Evolutionary conservation across 345 rosid species (phyloP), one percentile per base, ranked within the genome.

Genomic region (Lepidium didymum): DNA sequence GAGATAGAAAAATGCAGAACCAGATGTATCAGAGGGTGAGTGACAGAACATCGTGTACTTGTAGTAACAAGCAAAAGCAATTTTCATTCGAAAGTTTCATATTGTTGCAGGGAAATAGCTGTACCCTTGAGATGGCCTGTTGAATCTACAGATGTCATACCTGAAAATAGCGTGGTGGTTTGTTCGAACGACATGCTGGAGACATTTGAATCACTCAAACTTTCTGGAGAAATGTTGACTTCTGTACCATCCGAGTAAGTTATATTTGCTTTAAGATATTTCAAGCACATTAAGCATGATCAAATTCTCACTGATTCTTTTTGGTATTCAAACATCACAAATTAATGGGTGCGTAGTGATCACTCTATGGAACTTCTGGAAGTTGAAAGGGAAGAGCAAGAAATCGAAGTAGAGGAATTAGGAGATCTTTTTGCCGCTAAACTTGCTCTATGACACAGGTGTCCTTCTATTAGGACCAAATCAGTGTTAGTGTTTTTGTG

Each of bases 21-120:
- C 51, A 60, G 61, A 61, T 40, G 59, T 61, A 18, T 14, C 27
- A 50, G 27, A 60, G 68, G 74, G 74, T 70, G 44, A 70, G 74
- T 60, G 21, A 23, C 29, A 43, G 11, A 36, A 49, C 14, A 25
- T 56, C 15, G 8, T 13, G 15, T 44, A 33, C 16, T 34, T 21
- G 6, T 56, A 4, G 16, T 23, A 38, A 37, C 10, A 12, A 25
- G 27, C 1, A 8, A 37, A 27, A 47, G 10, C 41, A 45, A 7
- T 27, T 9, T 9, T 50, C 4, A 41, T 64, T 23, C 40, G 19
- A 4, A 19, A 3, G 37, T 59, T 9, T 33, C 7, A 12, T 11
- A 47, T 27, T 40, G 36, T 11, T 59, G 33, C 67, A 69, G 67
- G 36, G 51, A 59, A 3, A 2, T 69, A 18, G 53, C 60, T 50